Conservation (phyloP, 2,329 filamentous ascomycete genomes). For the Byssochlamys sp. region DNA sequence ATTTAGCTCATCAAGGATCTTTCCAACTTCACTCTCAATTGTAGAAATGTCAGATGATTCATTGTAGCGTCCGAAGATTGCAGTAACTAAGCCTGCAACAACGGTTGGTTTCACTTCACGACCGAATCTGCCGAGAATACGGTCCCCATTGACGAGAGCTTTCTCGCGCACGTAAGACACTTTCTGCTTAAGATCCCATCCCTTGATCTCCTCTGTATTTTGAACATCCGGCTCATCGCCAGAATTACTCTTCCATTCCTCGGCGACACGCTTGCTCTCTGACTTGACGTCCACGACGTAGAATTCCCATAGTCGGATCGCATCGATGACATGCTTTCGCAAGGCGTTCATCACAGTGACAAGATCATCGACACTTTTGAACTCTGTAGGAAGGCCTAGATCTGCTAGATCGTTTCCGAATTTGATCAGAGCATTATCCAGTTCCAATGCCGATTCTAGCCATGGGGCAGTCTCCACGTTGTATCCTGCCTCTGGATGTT, state of each 20-base stretch:
- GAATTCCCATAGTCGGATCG: conserved; percentile 82
- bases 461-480: conserved; percentile 81
- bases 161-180: conserved; percentile 54
- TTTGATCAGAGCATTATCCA: conserved; percentile 64
- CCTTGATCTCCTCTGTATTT: conserved; percentile 36
- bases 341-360: conserved; percentile 72
- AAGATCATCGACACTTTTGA: conserved; percentile 63
- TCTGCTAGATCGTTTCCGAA: conserved; percentile 54
- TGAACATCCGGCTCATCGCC: conserved; percentile 6
- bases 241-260: conserved; percentile 55
- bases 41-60: conserved; percentile 38
- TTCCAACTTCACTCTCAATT: conserved; percentile 43
- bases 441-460: conserved; percentile 56
- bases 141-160: conserved; percentile 61
- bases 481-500: conserved; percentile 92
- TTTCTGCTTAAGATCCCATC: conserved; percentile 49
- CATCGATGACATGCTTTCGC: conserved; percentile 67
- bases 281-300: conserved; percentile 73
- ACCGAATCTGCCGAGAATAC: conserved; percentile 69
- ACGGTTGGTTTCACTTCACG: conserved; percentile 60
- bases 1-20: conserved; percentile 74
- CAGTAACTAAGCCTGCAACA: conserved; percentile 58
- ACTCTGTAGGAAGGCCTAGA: conserved; percentile 64
- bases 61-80: conserved; percentile 58
- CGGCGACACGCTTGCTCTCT: conserved; percentile 58